Evolutionary conservation across 2,329 filamentous ascomycete species (phyloP).

Genomic region (Apiospora rasikravindrae): DNA sequence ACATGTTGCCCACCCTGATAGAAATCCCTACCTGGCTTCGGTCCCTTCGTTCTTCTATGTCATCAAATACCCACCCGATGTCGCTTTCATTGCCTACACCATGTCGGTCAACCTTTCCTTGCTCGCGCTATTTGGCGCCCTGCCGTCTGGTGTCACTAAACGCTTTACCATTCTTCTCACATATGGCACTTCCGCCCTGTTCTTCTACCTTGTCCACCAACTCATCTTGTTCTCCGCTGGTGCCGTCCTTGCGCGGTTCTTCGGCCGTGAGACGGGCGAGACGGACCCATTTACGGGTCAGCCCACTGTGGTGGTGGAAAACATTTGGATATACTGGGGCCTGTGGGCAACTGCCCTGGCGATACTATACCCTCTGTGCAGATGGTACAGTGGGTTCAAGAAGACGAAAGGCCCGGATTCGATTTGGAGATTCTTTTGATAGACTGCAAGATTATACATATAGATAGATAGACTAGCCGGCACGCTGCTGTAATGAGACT

Average conservation of each 20-base stretch:
- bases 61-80: conserved; percentile 53
- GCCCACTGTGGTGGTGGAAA: conserved; percentile 39
- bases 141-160: conserved; percentile 39
- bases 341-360: conserved; percentile 44
- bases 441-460: not conserved
- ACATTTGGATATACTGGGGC: conserved; percentile 42
- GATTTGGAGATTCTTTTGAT: conserved; percentile 52
- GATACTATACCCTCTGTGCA: conserved; percentile 48
- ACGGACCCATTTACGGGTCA: conserved; percentile 34
- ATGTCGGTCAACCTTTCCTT: conserved; percentile 46
- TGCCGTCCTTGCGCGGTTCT: conserved; percentile 32
- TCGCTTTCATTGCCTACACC: conserved; percentile 50
- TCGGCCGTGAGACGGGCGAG: conserved; percentile 42
- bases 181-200: conserved; percentile 52
- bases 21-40: conserved; percentile 49
- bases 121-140: conserved; percentile 42
- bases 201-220: conserved; percentile 51
- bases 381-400: conserved; percentile 51
- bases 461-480: not conserved
- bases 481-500: not conserved
- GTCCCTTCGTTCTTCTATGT: conserved; percentile 51
- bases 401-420: conserved; percentile 46
- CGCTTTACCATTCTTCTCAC: conserved; percentile 45
- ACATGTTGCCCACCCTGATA: conserved; percentile 36
- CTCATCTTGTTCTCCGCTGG: conserved; percentile 39